Conservation (phyloP, 768 basidiomycete genomes). For the Grammothele lineata region DNA sequence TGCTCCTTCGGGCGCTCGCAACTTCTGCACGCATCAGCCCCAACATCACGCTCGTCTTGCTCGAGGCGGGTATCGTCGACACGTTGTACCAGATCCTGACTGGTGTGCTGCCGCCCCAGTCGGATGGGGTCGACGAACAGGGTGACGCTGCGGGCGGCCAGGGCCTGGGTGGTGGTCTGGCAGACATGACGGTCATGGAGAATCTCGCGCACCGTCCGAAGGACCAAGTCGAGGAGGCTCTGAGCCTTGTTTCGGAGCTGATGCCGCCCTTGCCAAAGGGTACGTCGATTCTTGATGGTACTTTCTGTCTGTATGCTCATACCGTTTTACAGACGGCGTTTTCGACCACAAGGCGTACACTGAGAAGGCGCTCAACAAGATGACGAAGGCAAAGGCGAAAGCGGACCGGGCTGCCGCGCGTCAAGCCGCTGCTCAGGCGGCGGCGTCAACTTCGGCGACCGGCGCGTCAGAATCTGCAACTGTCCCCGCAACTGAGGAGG, state of each 20-base stretch:
- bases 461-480: constrained; percentile 13
- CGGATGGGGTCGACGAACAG: constrained; percentile 52
- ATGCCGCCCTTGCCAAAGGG: constrained; percentile 93
- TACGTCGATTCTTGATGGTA: constrained; percentile 66
- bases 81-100: constrained; percentile 94
- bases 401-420: constrained; percentile 74
- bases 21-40: constrained; percentile 87
- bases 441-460: constrained; percentile 24
- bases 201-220: constrained; percentile 95
- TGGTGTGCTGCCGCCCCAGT: constrained; percentile 78
- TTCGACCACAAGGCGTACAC: constrained; percentile 91
- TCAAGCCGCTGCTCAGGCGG: constrained; percentile 35
- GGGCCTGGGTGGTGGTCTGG: constrained; percentile 82
- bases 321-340: constrained; percentile 78
- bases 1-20: constrained; percentile 80
- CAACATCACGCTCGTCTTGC: constrained; percentile 76
- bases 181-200: constrained; percentile 98
- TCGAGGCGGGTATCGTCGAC: constrained; percentile 91
- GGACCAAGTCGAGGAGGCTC: constrained; percentile 93
- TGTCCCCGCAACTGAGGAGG: constrained; percentile 14
- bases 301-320: constrained; percentile 89
- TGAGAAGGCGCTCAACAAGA: constrained; percentile 73
- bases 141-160: constrained; percentile 61
- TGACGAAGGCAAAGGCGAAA: constrained; percentile 81
- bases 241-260: constrained; percentile 85